Base-by-base conservation (phyloP, 2,329 filamentous ascomycete genomes). In the Chaetomiaceae sp. region DNA sequence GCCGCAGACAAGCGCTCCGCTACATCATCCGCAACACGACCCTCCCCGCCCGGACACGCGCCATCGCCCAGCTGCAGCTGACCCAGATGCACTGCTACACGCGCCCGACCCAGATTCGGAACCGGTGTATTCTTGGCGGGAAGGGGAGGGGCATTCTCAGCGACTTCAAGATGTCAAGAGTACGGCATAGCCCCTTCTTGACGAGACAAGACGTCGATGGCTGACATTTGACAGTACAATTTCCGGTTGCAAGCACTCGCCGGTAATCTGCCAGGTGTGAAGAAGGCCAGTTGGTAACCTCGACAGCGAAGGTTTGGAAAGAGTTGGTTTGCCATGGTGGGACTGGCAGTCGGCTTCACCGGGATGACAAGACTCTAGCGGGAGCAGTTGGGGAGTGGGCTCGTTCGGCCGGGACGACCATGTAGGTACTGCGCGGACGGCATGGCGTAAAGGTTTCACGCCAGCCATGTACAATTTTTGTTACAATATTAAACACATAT, bases 31-130 rank as follows among this genome's bases (percentile, higher is more conserved):
- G 89, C 71, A 99, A 99, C 72, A 94, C 90, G 29, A 87, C 85
- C 1, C 85, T 99, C 3, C 84, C 91, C 1, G 78, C 84, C 52
- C 83, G 91, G 66, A 84, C 88, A 47, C 88, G 95, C 65, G 90
- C 89, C 58, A 88, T 95, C 70, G 94, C 94, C 38, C 92, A 97
- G 76, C 82, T 99, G 53, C 87, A 97, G 74, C 79, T 99, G 61
- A 84, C 87, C 3, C 87, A 95, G 74, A 96, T 97, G 92, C 91
- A 96, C 76, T 85, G 83, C 77, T 97, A 97, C 74, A 97, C 94
- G 33, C 82, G 91, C 57, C 84, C 89, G 54, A 96, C 92, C 46
- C 91, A 96, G 77, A 91, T 99, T 70, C 85, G 87, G 71, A 97
- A 96, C 74, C 79, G 94, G 63, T 99, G 94, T 75, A 86, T 95